These are phyloP conservation scores for Xylariales sp. DNA, from an alignment of 2,329 filamentous ascomycete genomes.

Conservation along the genomic window DNA sequence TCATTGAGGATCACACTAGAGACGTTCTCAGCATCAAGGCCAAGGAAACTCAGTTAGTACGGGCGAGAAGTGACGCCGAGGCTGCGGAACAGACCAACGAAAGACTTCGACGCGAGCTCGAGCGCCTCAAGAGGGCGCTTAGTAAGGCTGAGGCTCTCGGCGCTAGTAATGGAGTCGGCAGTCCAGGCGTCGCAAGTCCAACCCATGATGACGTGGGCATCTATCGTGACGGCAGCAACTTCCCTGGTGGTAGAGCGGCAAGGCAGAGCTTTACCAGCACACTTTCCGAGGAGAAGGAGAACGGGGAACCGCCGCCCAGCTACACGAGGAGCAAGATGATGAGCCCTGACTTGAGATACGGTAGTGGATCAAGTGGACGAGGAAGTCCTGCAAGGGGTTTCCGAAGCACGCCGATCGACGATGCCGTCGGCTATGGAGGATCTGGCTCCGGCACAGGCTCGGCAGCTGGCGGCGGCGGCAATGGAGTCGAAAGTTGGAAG, in stretches of 20 bases:
- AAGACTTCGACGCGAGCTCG: slow-evolving; percentile 79
- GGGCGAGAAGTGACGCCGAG: slow-evolving; percentile 85
- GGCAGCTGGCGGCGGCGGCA: slow-evolving; percentile 21
- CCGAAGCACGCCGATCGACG: slow-evolving; percentile 32
- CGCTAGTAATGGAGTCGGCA: slow-evolving; percentile 31
- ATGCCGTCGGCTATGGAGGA: slow-evolving; percentile 15
- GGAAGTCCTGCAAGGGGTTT: slow-evolving; percentile 56
- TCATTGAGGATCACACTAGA: slow-evolving; percentile 95
- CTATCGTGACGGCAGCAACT: slow-evolving; percentile 48
- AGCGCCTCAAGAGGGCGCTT: slow-evolving; percentile 85
- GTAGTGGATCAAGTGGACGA: slow-evolving; percentile 49
- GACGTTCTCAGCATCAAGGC: slow-evolving; percentile 96
- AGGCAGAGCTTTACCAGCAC: slow-evolving; percentile 61
- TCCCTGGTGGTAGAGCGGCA: slow-evolving; percentile 35
- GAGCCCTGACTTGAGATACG: slow-evolving; percentile 51
- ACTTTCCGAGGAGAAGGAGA: slow-evolving; percentile 74
- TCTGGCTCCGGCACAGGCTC: slow-evolving; percentile 17
- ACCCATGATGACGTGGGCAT: slow-evolving; percentile 56
- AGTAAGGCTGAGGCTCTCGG: slow-evolving; percentile 53
- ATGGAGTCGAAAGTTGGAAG: slow-evolving; percentile 89
- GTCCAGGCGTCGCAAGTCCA: slow-evolving; percentile 44
- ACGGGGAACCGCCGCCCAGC: slow-evolving; percentile 43
- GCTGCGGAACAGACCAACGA: slow-evolving; percentile 82
- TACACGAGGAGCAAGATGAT: slow-evolving; percentile 46
- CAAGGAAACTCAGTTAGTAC: slow-evolving; percentile 94